Evolutionary conservation across 1,284 basidiomycete genomes (phyloP).

Genomic region (Ganoderma sinense): DNA sequence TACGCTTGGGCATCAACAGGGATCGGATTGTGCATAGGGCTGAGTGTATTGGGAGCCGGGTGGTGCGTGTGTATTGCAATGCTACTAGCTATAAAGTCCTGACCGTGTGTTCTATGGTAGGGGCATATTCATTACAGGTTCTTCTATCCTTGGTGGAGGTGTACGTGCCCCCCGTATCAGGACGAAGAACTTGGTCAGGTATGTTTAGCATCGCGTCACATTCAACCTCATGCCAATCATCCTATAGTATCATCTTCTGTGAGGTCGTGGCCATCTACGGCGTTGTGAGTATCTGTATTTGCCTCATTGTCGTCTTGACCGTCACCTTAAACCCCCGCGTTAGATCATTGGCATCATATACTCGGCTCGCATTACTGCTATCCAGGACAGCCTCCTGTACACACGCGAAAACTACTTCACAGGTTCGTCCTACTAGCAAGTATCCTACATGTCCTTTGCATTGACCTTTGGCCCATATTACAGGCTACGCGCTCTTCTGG

Average conservation of each 20-base stretch:
- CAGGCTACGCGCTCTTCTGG: conserved; percentile 94
- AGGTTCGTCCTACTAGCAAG: conserved; percentile 51
- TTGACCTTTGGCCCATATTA: neutral
- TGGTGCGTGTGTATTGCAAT: conserved; percentile 67
- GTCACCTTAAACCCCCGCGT: conserved; percentile 63
- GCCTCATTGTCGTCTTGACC: conserved; percentile 5
- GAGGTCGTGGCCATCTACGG: conserved; percentile 98
- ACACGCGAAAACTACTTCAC: conserved; percentile 91
- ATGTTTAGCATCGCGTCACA: conserved; percentile 28
- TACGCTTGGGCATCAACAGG: conserved; percentile 94
- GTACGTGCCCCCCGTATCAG: conserved; percentile 94
- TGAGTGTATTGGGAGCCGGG: conserved; percentile 94
- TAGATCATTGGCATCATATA: conserved; percentile 96
- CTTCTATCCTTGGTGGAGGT: conserved; percentile 95
- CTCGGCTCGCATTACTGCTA: conserved; percentile 76
- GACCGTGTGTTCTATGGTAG: conserved; percentile 50
- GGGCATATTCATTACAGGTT: conserved; percentile 97
- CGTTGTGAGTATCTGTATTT: conserved; percentile 70
- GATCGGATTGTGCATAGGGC: conserved; percentile 92
- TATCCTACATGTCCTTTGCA: neutral
- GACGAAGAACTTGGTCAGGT: conserved; percentile 99
- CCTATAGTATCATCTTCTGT: conserved; percentile 93
- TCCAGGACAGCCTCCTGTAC: conserved; percentile 73
- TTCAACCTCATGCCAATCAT: neutral
- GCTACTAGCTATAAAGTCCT: neutral